Base-by-base conservation (phyloP, 2,329 filamentous ascomycete genomes). In the Trichoderma afroharzianum region DNA sequence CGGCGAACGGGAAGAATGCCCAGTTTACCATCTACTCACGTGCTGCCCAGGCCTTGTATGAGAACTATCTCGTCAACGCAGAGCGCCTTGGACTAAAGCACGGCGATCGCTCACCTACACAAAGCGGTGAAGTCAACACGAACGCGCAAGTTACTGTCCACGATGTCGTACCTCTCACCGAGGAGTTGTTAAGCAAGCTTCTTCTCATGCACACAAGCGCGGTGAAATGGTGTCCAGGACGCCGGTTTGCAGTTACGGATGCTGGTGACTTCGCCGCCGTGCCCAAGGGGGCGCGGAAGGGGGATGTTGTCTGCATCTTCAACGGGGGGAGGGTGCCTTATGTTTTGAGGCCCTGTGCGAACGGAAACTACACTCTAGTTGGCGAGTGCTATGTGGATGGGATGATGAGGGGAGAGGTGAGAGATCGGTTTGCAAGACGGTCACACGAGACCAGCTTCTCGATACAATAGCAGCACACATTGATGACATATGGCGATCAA, bases 11-110 rank as follows among this genome's bases (percentile, higher is more conserved):
- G 4, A 26, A 47, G 8, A 63, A 63, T 8, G 36, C 61, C 3
- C 36, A 63, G 26, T 63, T 30, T 47, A 63, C 36, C 15, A 63
- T 63, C 11, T 63, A 47, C n/a, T 63, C 61, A 5, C 61, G 61
- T 32, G 61, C 61, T 21, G 36, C 36, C 1, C 36, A 63, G 61
- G 43, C 61, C 3, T 21, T 63, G 36, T 32, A 63, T 21, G 24
- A 32, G 9, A 32, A 47, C 4, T 63, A 15, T 14, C 26, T 63
- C 18, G 18, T 9, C 9, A 63, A 7, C 28, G 18, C 18, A 14
- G 26, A 21, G 4, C 36, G 15, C 1, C 11, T 21, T 21, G 61
- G 43, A 21, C n/a, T 21, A 12, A 50, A 3, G n/a, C n/a, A 47
- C 43, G 18, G n/a, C 8, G n/a, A 11, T 47, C 8, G n/a, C 43